Evolutionary conservation across 1,284 basidiomycete genomes (phyloP), one percentile per base, ranked within the genome.

Genomic region (Leccinum fallax): DNA sequence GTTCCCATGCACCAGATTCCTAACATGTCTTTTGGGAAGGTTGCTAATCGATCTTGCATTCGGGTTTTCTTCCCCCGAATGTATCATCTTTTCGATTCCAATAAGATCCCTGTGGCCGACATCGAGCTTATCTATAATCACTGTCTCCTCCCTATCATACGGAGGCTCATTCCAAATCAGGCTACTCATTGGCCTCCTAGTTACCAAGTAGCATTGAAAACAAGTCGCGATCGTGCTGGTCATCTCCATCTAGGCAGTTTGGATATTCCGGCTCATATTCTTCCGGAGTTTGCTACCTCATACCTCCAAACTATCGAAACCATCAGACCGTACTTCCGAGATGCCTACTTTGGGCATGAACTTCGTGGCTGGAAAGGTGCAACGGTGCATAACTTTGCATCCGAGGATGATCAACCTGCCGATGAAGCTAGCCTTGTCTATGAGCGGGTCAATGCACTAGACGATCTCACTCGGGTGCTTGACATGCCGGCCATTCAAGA

Each of bases 291-390:
- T 7, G 13, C 43, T 0, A 1, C 7, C 0, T 4, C 0, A 0
- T 62, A 51, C 13, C 8, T 63, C 0, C 2, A 55, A 1, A 1
- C 3, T 0, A 1, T 63, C 5, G 3, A 24, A 34, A 9, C 3
- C 1, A n/a, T 61, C 2, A 3, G 30, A 2, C 55, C 57, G 0
- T 53, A 56, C 2, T 68, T 68, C 5, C 10, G 1, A 0, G 57
- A 64, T 21, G 57, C 66, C 0, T 66, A 68, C n/a, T 67, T 67
- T 28, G 57, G 28, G 1, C 66, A 67, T 30, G 61, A 67, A 38
- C 40, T 67, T 1, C 34, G 30, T 3, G 59, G 66, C 5, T 66
- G 61, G 61, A 67, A 63, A 24, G 57, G 3, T 0, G 58, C 48
- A 0, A 69, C 52, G 0, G 48, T 60, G 2, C 66, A 68, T 3